Evolutionary conservation across 768 basidiomycete species (phyloP).

Genomic region (Tubosaeta brunneosetosa): DNA sequence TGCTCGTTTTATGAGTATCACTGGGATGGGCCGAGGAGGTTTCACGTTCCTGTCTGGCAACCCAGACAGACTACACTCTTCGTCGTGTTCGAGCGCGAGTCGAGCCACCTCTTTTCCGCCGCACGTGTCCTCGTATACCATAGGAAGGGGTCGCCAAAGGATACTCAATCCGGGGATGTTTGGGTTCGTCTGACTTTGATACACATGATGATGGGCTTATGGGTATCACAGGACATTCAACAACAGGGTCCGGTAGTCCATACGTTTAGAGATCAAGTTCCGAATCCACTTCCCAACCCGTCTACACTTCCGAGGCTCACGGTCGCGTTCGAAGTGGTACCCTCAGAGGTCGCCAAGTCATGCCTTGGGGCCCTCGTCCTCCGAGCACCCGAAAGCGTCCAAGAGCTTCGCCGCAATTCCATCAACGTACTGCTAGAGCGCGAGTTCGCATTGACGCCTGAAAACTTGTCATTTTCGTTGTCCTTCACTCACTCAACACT

Average conservation of each 20-base stretch:
- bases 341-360: slow-evolving; percentile 1
- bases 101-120: slow-evolving; percentile 18
- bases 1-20: slow-evolving; percentile 18
- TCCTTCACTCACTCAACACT: slow-evolving; percentile 23
- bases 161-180: slow-evolving; percentile 7
- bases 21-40: slow-evolving; percentile 22
- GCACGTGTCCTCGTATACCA: slow-evolving; percentile 20
- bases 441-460: slow-evolving; percentile 12
- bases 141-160: slow-evolving; percentile 3
- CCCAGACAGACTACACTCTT: slow-evolving; percentile 21
- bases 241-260: slow-evolving; percentile 11
- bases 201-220: background rate
- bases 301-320: slow-evolving; percentile 18
- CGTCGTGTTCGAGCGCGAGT: slow-evolving; percentile 20
- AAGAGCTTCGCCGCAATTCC: slow-evolving; percentile 2
- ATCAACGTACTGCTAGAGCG: slow-evolving; percentile 12
- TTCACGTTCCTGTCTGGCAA: slow-evolving; percentile 20
- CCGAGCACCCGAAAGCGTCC: slow-evolving; percentile 3
- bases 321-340: slow-evolving; percentile 17
- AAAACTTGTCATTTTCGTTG: slow-evolving; percentile 14
- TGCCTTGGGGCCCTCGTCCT: slow-evolving; percentile 12
- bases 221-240: slow-evolving; percentile 14
- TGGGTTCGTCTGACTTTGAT: slow-evolving; percentile 15
- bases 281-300: slow-evolving; percentile 6
- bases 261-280: slow-evolving; percentile 2